phyloP scores from a whole-genome alignment of 2,329 filamentous ascomycete genomes.

The Cercospora berteroae region DNA sequence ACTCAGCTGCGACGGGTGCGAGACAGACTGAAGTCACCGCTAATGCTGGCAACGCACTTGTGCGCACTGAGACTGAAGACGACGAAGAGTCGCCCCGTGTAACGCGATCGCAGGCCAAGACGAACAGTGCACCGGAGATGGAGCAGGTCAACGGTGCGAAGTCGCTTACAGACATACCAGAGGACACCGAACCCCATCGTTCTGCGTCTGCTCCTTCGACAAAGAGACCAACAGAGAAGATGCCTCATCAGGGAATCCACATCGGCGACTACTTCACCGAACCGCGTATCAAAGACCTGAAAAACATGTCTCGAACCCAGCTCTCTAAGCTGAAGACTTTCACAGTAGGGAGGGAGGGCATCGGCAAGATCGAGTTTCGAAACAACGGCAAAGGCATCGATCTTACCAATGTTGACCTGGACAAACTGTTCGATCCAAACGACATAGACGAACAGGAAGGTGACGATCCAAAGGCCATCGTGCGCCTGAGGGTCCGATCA shows the following conservation, averaged over 20 bases:
- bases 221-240: constrained; percentile 20
- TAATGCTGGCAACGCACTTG: constrained; percentile 46
- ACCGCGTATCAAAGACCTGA: constrained; percentile 71
- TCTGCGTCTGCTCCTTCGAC: constrained; percentile 28
- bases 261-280: constrained; percentile 83
- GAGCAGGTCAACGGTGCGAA: constrained; percentile 58
- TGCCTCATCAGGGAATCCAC: constrained; percentile 14
- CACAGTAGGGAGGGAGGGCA: constrained; percentile 75
- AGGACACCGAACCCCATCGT: constrained; percentile 55
- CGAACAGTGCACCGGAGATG: constrained; percentile 57
- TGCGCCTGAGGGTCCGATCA: constrained; percentile 71
- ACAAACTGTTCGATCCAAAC: constrained; percentile 69
- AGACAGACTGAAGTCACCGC: constrained; percentile 42
- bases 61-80: constrained; percentile 47
- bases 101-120: constrained; percentile 35
- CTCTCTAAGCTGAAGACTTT: constrained; percentile 72
- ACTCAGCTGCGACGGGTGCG: constrained; percentile 47
- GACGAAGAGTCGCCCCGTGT: constrained; percentile 53
- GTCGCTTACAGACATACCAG: constrained; percentile 69
- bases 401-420: constrained; percentile 72
- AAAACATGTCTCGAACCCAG: constrained; percentile 75
- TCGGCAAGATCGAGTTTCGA: constrained; percentile 75
- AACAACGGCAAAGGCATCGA: constrained; percentile 54
- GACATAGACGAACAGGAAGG: constrained; percentile 6
- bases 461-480: constrained; percentile 49